Percentiles rank a stretch among this genome's conserved stretches.
Evolutionary conservation across 257 asterid species (phyloP).

Genomic region (Salvia hispanica): DNA sequence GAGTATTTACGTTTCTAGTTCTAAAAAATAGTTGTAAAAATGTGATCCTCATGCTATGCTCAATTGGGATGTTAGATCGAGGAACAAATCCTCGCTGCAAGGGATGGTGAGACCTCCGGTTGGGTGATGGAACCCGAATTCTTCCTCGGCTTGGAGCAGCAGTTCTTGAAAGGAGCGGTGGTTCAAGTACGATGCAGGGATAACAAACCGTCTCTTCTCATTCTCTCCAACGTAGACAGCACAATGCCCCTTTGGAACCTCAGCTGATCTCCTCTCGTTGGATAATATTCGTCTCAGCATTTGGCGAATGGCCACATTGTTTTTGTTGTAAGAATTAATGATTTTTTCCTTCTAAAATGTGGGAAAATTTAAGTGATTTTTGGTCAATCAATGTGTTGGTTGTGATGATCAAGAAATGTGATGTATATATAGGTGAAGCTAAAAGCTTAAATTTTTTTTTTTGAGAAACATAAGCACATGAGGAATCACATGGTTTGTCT

Average conservation of each 20-base stretch:
- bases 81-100: too few species aligned
- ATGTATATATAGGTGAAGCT: constrained; percentile 27
- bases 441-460: neutral
- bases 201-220: constrained; percentile 30
- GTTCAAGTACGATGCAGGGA: constrained; percentile 20
- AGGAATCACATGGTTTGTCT: constrained; percentile 39
- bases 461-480: constrained; percentile 29
- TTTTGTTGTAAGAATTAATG: neutral
- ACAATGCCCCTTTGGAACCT: constrained; percentile 43
- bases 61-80: constrained; percentile 28
- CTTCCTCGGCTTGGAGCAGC: neutral
- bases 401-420: constrained; percentile 13
- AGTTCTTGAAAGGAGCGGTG: constrained; percentile 8
- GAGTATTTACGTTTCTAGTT: neutral
- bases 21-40: neutral
- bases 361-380: neutral
- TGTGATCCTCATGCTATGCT: constrained; percentile 23
- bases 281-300: constrained; percentile 37
- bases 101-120: constrained; percentile 34
- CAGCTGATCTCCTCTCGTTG: constrained; percentile 24
- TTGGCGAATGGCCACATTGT: constrained; percentile 32
- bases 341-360: neutral
- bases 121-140: constrained; percentile 30
- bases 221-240: constrained; percentile 46
- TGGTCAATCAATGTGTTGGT: constrained; percentile 16